Base-by-base conservation (phyloP, 768 basidiomycete species). In the Naganishia antarctica region DNA sequence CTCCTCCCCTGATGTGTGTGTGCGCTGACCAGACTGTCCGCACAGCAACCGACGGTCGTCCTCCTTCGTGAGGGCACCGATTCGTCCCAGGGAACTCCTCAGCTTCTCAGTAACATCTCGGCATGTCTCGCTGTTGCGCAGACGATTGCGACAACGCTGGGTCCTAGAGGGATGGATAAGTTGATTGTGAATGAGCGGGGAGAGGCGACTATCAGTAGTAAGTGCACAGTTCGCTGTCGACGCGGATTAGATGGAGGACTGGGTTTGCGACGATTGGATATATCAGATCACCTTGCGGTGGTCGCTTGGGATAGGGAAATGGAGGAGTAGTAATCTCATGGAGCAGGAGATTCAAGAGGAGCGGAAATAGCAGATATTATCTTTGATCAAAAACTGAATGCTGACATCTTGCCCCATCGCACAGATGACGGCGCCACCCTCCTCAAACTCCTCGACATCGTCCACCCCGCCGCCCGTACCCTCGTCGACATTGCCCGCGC, bases 151-250 rank as follows among this genome's bases (percentile, higher is more conserved):
- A 91, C 85, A 62, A 98, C 96, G 32, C 85, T 99, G n/a, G 96
- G 96, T 15, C 96, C 96, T 8, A 82, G 96, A 65, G 96, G 96
- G 68, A 98, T 99, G 96, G 96, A 99, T 79, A 98, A 97, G 77
- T 82, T 98, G 62, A 96, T 96, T 70, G 94, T 97, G 1, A 87
- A 87, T 66, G 87, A 90, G 65, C 85, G 92, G 63, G 94, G 96
- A 53, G 88, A 93, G 66, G 91, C 96, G 9, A 94, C 96, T 80
- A 99, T 99, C 75, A 98, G 96, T 23, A 99, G 76, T 77, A 62
- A 65, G 75, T 64, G 5, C 28, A 34, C 40, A 21, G 3, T n/a
- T 45, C 25, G 2, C 15, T 48, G 28, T 41, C 13, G 8, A 21
- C 21, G 46, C n/a, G 25, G 26, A 50, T 21, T 9, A 26, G 25